Evolutionary conservation across 1,139 yeast genomes (phyloP).

Genomic region (Zygosaccharomyces pseudobailii): DNA sequence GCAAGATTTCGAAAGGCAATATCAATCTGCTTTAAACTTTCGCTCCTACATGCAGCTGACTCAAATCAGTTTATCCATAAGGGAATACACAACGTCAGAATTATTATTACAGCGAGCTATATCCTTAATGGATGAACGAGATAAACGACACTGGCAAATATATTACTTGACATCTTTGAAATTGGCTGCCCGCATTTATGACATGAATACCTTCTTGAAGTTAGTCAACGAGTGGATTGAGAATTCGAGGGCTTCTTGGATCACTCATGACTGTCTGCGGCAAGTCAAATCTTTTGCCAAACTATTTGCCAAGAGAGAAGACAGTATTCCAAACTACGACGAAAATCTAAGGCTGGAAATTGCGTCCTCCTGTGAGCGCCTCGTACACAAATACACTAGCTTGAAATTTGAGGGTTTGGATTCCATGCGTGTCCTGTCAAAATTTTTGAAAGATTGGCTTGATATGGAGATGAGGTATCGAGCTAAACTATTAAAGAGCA

Average conservation of each 20-base stretch:
- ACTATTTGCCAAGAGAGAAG: conserved; percentile 14
- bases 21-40: conserved; percentile 15
- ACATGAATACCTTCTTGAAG: conserved; percentile 14
- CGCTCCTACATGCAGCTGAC: conserved; percentile 24
- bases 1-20: conserved; percentile 12
- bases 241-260: conserved; percentile 17
- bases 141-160: conserved; percentile 19
- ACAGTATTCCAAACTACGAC: conserved; percentile 3
- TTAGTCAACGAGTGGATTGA: conserved; percentile 23
- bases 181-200: conserved; percentile 16
- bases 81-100: conserved; percentile 12
- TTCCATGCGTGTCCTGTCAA: conserved; percentile 14
- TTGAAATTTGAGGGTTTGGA: conserved; percentile 21
- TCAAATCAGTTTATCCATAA: conserved; percentile 13
- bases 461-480: conserved; percentile 12
- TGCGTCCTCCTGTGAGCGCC: conserved; percentile 8
- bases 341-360: conserved; percentile 7
- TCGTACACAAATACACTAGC: conserved; percentile 15
- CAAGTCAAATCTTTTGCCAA: conserved; percentile 17
- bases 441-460: conserved; percentile 14
- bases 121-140: conserved; percentile 9
- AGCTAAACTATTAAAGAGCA: conserved; percentile 4
- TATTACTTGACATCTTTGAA: conserved; percentile 24
- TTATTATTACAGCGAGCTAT: conserved; percentile 11
- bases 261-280: conserved; percentile 18